These are phyloP conservation scores for Monosporozyma yasuniensis DNA, from an alignment of 805 yeast genomes.

Conservation along the genomic window DNA sequence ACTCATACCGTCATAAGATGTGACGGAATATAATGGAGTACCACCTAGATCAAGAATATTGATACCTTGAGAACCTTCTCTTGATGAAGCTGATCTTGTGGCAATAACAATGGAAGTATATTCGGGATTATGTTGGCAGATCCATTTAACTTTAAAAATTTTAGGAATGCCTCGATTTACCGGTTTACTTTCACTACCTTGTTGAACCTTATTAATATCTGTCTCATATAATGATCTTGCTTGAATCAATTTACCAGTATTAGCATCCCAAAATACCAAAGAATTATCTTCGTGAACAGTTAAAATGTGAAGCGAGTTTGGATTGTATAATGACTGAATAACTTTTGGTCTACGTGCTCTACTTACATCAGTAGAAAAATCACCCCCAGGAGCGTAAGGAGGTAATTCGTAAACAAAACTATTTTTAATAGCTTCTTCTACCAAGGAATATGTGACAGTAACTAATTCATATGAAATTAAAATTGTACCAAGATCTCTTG, in stretches of 20 bases:
- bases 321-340: slow-evolving; percentile 69
- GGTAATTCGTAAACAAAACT: slow-evolving; percentile 54
- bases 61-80: slow-evolving; percentile 35
- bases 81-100: slow-evolving; percentile 47
- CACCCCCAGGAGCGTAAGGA: slow-evolving; percentile 67
- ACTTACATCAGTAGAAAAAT: slow-evolving; percentile 26
- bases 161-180: slow-evolving; percentile 22
- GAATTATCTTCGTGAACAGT: slow-evolving; percentile 79
- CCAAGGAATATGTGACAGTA: slow-evolving; percentile 61
- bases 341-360: slow-evolving; percentile 35
- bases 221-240: slow-evolving; percentile 67
- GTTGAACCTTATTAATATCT: slow-evolving; percentile 47
- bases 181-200: slow-evolving; percentile 13
- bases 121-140: slow-evolving; percentile 73
- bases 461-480: slow-evolving; percentile 63
- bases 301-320: slow-evolving; percentile 79
- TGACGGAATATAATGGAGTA: slow-evolving; percentile 68
- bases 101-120: slow-evolving; percentile 61
- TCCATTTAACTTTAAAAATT: slow-evolving; percentile 59
- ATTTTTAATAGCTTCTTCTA: slow-evolving; percentile 48
- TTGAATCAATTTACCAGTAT: slow-evolving; percentile 60
- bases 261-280: slow-evolving; percentile 87
- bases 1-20: slow-evolving; percentile 79
- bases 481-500: slow-evolving; percentile 76
- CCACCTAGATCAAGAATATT: slow-evolving; percentile 66